Evolutionary conservation across 768 basidiomycete genomes (phyloP).

Genomic region (Mycena alexandri): DNA sequence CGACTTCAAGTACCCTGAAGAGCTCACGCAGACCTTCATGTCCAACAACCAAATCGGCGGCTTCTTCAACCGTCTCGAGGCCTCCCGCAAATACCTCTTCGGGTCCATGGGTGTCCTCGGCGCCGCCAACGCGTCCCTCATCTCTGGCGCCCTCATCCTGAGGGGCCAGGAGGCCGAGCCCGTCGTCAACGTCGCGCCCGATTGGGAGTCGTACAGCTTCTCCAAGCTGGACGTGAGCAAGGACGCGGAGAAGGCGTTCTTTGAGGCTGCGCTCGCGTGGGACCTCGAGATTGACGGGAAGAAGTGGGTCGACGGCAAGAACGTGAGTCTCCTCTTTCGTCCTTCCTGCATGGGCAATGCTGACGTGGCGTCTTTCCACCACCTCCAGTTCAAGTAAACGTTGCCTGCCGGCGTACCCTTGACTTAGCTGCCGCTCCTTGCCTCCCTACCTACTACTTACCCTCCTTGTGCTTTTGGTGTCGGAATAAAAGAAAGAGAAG

Average conservation of each 20-base stretch:
- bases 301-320: constrained; percentile 93
- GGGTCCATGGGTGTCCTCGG: constrained; percentile 95
- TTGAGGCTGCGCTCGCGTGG: constrained; percentile 95
- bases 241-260: constrained; percentile 86
- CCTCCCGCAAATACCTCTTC: constrained; percentile 96
- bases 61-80: constrained; percentile 98
- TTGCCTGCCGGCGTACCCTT: background rate
- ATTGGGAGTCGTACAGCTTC: constrained; percentile 92
- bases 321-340: constrained; percentile 77
- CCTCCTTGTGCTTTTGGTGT: background rate
- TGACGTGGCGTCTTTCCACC: too few relatives aligned
- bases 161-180: constrained; percentile 82
- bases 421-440: background rate
- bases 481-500: constrained; percentile 26
- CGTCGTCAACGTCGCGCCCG: constrained; percentile 86
- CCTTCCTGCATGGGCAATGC: too few relatives aligned
- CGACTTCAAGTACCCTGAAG: constrained; percentile 97
- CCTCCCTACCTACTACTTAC: constrained; percentile 41
- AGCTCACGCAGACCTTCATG: constrained; percentile 95
- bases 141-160: constrained; percentile 84
- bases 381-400: too few relatives aligned
- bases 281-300: constrained; percentile 90
- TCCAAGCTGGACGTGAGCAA: constrained; percentile 81
- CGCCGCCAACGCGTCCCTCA: constrained; percentile 78
- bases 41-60: constrained; percentile 94